Percentiles rank a stretch among this genome's conserved stretches.
Conservation (phyloP, 202 grass and related monocot genomes). For the Zizania palustris region DNA sequence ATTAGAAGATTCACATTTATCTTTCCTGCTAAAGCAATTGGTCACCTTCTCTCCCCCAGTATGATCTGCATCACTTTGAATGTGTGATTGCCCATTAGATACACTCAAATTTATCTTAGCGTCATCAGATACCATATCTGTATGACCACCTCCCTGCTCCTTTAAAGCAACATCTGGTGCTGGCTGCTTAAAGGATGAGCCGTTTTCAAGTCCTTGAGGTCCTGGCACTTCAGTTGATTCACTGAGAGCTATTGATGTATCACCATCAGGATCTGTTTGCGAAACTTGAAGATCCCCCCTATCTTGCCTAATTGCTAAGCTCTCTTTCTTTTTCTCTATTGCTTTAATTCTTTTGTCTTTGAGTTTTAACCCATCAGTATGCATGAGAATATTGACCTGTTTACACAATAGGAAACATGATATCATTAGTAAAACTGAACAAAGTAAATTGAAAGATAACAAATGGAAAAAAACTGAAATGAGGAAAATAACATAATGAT, state of each 20-base stretch:
- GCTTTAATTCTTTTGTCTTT: slow-evolving; percentile 11
- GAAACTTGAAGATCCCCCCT: background rate
- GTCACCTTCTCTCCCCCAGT: too few relatives aligned
- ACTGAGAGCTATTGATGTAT: background rate
- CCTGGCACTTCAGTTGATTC: slow-evolving; percentile 6
- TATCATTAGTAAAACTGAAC: background rate
- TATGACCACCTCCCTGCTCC: background rate
- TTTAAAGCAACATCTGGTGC: slow-evolving; percentile 9
- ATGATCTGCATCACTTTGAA: background rate
- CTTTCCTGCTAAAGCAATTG: background rate
- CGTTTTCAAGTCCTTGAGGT: background rate
- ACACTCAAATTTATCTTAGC: background rate
- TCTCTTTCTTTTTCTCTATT: slow-evolving; percentile 51
- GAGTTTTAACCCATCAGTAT: slow-evolving; percentile 70
- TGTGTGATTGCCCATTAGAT: background rate
- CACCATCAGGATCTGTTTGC: background rate
- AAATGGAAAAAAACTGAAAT: background rate
- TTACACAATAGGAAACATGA: slow-evolving; percentile 20
- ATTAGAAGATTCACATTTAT: slow-evolving; percentile 15
- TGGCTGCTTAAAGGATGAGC: background rate
- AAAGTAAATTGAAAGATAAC: background rate
- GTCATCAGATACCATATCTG: background rate
- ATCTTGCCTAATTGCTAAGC: background rate
- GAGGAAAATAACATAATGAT: background rate
- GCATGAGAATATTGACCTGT: slow-evolving; percentile 85